Conservation (phyloP, 129 eudicot species). For the Arctium minus region DNA sequence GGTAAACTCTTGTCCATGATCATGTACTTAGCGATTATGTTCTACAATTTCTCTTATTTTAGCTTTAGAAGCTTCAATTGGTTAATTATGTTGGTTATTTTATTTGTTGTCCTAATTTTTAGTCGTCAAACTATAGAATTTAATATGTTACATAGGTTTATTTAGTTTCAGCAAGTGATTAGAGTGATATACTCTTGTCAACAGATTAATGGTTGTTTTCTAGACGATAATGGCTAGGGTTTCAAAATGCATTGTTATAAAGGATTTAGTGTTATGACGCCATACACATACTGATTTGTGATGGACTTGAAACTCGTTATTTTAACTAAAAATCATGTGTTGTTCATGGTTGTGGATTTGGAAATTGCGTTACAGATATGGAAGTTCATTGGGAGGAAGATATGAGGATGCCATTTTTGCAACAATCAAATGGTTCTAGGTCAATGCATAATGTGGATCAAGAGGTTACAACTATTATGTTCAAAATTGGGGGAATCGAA, state of each 20-base stretch:
- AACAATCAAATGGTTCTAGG: conserved; percentile 30
- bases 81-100: neutral
- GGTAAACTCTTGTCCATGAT: conserved; percentile 6
- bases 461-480: conserved; percentile 36
- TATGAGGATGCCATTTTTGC: conserved; percentile 59
- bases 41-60: neutral
- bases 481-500: conserved; percentile 54
- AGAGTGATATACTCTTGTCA: neutral
- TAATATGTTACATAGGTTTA: neutral
- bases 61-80: neutral
- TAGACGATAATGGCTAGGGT: neutral
- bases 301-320: neutral
- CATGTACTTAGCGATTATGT: neutral
- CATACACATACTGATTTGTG: neutral
- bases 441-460: conserved; percentile 23
- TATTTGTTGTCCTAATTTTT: neutral
- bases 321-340: neutral
- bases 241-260: neutral
- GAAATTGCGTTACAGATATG: conserved; percentile 35
- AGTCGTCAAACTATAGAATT: neutral
- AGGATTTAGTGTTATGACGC: neutral
- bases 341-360: conserved; percentile 2
- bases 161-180: conserved; percentile 6
- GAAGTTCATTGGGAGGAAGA: conserved; percentile 57
- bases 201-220: neutral